Conservation (phyloP, 1,284 basidiomycete species). For the Sanghuangporus weigelae region DNA sequence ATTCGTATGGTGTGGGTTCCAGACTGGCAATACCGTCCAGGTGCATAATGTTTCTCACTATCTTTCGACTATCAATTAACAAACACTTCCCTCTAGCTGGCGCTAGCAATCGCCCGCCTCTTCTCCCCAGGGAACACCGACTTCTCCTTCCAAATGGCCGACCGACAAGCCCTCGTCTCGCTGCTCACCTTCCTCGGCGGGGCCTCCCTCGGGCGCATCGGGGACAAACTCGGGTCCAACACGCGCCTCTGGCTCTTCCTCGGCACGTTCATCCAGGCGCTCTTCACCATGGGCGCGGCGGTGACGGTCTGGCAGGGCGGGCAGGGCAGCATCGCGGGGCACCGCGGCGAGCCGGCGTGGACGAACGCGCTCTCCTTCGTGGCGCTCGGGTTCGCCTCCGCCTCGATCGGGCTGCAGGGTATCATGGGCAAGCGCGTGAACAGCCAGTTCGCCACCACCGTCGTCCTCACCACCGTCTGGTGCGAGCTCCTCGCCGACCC, state of each 20-base stretch:
- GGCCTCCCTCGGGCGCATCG: conserved; percentile 65
- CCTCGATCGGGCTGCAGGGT: conserved; percentile 76
- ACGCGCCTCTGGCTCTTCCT: conserved; percentile 70
- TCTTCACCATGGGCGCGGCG: conserved; percentile 70
- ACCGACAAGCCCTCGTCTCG: conserved; percentile 78
- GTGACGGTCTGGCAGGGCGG: conserved; percentile 61
- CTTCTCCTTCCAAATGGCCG: conserved; percentile 63
- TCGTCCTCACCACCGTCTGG: conserved; percentile 78
- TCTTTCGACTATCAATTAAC: conserved; percentile 1
- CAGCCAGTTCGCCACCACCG: conserved; percentile 76
- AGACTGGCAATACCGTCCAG: conserved; percentile 72
- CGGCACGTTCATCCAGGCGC: conserved; percentile 67
- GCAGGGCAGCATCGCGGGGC: conserved; percentile 47
- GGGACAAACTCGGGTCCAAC: conserved; percentile 65
- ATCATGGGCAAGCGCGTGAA: conserved; percentile 79
- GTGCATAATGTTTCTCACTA: conserved; percentile 28
- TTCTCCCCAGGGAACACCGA: conserved; percentile 50
- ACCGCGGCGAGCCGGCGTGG: conserved; percentile 65
- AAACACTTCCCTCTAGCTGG: conserved; percentile 40
- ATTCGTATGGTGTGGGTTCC: conserved; percentile 86
- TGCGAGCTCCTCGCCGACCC: conserved; percentile 83
- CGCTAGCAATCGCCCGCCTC: conserved; percentile 55
- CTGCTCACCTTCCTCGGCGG: conserved; percentile 71
- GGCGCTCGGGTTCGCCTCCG: conserved; percentile 70
- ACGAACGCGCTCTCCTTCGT: conserved; percentile 59